A percentile compares a stretch with the other conserved stretches of the same genome.
These are phyloP conservation scores for Kwoniella sp. DNA, from an alignment of 768 basidiomycete genomes.

Conservation along the genomic window DNA sequence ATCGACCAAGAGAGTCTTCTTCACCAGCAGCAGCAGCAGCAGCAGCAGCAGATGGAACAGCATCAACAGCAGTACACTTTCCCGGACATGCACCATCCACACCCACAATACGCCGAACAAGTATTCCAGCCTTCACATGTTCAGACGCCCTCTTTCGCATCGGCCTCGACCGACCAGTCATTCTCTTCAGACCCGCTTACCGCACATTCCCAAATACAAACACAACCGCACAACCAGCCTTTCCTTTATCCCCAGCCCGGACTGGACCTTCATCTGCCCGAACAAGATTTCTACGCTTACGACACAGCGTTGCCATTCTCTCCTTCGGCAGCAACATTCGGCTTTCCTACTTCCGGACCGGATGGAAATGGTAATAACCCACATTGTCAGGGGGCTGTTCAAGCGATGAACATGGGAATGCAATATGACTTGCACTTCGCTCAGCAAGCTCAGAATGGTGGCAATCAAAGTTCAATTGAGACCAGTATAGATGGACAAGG, in stretches of 20 bases:
- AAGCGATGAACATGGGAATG: neutral
- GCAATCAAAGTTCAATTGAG: neutral
- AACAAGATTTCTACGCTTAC: constrained; percentile 21
- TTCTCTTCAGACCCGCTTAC: neutral
- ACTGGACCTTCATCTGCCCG: constrained; percentile 1
- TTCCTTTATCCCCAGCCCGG: constrained; percentile 8
- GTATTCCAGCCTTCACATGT: neutral
- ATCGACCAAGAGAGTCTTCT: neutral
- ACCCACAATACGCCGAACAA: constrained; percentile 1
- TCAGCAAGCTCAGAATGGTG: neutral
- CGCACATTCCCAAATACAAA: constrained; percentile 4
- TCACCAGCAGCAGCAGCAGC: neutral
- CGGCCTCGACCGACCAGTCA: constrained; percentile 8
- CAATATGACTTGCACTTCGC: neutral
- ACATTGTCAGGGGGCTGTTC: neutral
- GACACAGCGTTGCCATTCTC: constrained; percentile 45
- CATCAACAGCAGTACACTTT: neutral
- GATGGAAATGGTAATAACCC: neutral
- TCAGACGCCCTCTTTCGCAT: neutral
- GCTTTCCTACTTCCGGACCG: neutral
- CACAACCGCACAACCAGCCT: constrained; percentile 3
- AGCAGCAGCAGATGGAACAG: neutral
- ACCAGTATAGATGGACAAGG: neutral
- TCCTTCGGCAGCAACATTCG: constrained; percentile 15
- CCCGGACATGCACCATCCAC: neutral